Evolutionary conservation across 345 rosid genomes (phyloP), one percentile per base, ranked within the genome.

Genomic region (Brassica rapa): DNA sequence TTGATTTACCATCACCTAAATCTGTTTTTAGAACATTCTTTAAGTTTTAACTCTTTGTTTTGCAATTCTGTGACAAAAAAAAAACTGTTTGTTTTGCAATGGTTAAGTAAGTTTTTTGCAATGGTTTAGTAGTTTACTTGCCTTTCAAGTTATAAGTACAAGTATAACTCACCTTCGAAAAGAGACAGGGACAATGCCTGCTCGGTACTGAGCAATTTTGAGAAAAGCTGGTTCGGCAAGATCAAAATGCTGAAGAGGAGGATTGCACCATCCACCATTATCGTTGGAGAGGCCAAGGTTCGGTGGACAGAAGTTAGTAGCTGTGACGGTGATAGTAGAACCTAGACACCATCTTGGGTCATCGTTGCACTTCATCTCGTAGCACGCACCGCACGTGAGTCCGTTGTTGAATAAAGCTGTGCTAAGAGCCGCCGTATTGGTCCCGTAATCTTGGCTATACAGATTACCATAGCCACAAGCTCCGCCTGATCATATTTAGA

Each of bases 261-360:
- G 97, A 71, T 94, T 94, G 83, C 98, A 94, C 98, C 98, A 94
- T 14, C 98, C 98, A 30, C 98, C 98, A 12, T 94, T 91, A 84
- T 88, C 89, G 9, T 92, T 94, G 9, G 98, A 7, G 56, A 86
- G 76, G 11, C 87, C 95, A 0, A 4, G 2, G 87, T 94, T 94
- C 0, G 98, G 98, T 4, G 98, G 98, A 72, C 98, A 91, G 82
- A 89, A 89, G 83, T 91, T 91, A 37, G 96, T 91, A 49, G 96
- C 93, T 3, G 96, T 91, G 76, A 91, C 93, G 10, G 79, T 84
- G 57, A 91, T 85, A 57, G 85, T 72, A 1, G 92, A 93, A 3
- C 85, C 81, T 53, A 89, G 84, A 84, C 96, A 91, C 96, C 96
- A 91, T 66, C 76, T 75, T 1, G 89, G 89, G 82, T 91, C 92